Evolutionary conservation across 2,329 filamentous ascomycete genomes (phyloP), one percentile per base, ranked within the genome.

Genomic region (Paracorniculantispora psalliotae): DNA sequence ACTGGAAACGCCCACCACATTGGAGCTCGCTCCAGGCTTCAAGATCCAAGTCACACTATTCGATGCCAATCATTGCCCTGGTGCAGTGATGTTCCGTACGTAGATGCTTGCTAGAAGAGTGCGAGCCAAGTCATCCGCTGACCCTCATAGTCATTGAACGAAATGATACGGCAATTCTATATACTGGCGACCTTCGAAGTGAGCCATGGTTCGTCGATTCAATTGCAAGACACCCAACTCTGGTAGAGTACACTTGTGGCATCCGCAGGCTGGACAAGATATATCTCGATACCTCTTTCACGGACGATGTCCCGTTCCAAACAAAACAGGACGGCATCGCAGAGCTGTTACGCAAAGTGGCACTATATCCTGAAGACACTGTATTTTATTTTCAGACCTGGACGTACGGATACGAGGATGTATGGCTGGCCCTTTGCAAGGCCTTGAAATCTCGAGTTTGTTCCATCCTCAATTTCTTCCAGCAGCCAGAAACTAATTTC

Each of bases 391-490:
- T 97, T 48, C 84, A 92, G 59, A 84, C 91, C 1, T 96, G 92
- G 92, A 97, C 93, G 0, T 94, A 94, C 68, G 81, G 80, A 0
- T 96, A 97, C 63, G 92, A 97, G 69, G 89, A 96, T 55, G 91
- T 96, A 0, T 97, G 92, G 92, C 77, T 92, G 60, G 88, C 91
- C 0, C 74, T 97, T 0, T 87, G 91, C 0, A 82, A 86, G 23
- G 83, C 85, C 12, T 75, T 97, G 0, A 74, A 83, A 6, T 87
- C 87, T 3, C 81, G 79, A 68, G 87, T 87, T 72, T 59, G 67
- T 58, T 7, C 15, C 15, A 13, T 1, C 5, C 30, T 1, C n/a
- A 21, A 10, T 60, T 55, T 60, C 56, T 68, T 56, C 66, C 59
- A 25, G n/a, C 4, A 1, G 1, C 33, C 12, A 5, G 3, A 15